Base-by-base conservation (phyloP, 1,284 basidiomycete genomes). In the Athelia sp. region DNA sequence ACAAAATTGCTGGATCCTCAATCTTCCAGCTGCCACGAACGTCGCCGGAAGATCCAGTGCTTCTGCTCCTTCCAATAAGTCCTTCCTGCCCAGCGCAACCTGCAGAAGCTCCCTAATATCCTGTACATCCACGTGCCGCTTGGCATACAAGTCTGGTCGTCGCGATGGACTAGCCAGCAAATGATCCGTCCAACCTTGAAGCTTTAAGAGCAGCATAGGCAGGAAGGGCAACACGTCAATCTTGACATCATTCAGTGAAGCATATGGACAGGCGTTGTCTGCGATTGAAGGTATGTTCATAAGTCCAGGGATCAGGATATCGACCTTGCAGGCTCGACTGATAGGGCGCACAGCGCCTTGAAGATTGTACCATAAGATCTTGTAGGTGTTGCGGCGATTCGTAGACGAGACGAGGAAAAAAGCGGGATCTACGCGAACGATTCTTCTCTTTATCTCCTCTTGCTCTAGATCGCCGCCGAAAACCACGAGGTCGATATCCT, bases 401-500 rank as follows among this genome's bases (percentile, higher is more conserved):
- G 59, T 63, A 3, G 76, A 68, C 0, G 63, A 55, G 6, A 74
- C 57, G 45, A 73, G 65, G 53, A 64, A 74, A 58, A 78, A 80
- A 3, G 57, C 53, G 15, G 61, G 13, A 52, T 74, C 61, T 3
- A 52, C 52, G 0, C 46, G 43, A 15, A 67, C 64, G 24, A 81
- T 56, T 23, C 66, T 56, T 6, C 56, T 51, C 52, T 81, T 80
- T 48, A 81, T 63, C 1, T 58, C 56, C 55, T 76, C 76, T 36
- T 67, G 61, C 10, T 50, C 49, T 42, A 65, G 58, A 9, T 46
- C 42, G 2, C 58, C 51, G 4, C 65, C 68, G 29, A 79, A 57
- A 2, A 79, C 70, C 17, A 79, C 65, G 15, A 80, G 60, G 54
- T 81, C 79, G 11, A 78, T 66, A 54, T 81, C 78, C 78, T 79